phyloP scores from a whole-genome alignment of 176 grass and related monocot genomes.

The Aechmea fasciata region DNA sequence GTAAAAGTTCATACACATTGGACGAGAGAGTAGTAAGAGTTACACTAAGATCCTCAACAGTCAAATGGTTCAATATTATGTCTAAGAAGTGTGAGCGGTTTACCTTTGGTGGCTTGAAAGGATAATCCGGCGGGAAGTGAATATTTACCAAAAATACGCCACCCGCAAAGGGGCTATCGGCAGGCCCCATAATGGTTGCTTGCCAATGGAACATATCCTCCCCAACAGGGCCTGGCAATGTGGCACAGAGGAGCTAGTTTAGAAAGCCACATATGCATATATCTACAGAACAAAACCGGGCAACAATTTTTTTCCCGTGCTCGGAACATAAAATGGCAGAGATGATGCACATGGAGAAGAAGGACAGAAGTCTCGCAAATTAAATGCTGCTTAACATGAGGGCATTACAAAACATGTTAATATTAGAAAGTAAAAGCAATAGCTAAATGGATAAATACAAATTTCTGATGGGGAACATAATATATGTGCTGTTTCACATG shows the following conservation, averaged over 20 bases:
- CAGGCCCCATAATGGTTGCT: not conserved
- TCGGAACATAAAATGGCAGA: not conserved
- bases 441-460: too few relatives aligned
- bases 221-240: not conserved
- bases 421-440: too few relatives aligned
- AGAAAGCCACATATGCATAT: not conserved
- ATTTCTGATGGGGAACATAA: too few relatives aligned
- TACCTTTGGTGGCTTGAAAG: constrained; percentile 7
- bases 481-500: too few relatives aligned
- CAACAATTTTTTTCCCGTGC: too few relatives aligned
- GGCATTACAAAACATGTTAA: too few relatives aligned
- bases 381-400: too few relatives aligned
- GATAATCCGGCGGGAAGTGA: not conserved
- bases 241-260: not conserved
- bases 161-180: constrained; percentile 3
- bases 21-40: too few relatives aligned
- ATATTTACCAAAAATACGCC: not conserved
- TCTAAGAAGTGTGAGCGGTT: not conserved
- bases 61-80: not conserved
- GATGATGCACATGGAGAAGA: too few relatives aligned
- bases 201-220: not conserved
- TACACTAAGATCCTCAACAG: too few relatives aligned
- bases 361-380: not conserved
- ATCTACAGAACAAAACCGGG: not conserved
- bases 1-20: too few relatives aligned